Conservation (phyloP, 495 filamentous ascomycete genomes). For the Penicillium verhagenii region DNA sequence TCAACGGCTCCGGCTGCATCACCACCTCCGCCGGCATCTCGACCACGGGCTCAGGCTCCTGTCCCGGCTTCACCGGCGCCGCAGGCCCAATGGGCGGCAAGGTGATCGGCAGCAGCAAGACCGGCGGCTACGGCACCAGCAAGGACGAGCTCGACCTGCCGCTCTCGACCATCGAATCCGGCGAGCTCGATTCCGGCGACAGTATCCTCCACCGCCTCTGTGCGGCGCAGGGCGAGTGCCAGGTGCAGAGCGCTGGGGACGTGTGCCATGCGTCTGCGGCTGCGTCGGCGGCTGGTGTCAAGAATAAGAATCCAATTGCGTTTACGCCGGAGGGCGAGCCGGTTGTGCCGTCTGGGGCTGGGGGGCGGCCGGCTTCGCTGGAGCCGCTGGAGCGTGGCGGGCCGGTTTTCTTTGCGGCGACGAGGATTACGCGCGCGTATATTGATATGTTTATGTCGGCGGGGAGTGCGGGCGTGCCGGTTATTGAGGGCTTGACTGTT, state of each 20-base stretch:
- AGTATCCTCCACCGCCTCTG: slow-evolving; percentile 13
- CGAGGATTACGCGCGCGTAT: slow-evolving; percentile 47
- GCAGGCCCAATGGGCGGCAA: not conserved
- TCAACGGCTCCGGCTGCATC: slow-evolving; percentile 10
- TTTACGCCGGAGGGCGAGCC: not conserved
- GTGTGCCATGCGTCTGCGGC: slow-evolving; percentile 10
- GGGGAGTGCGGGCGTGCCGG: slow-evolving; percentile 38
- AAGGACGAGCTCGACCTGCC: not conserved
- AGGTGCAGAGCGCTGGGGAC: slow-evolving; percentile 18
- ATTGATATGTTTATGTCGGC: slow-evolving; percentile 56
- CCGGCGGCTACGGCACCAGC: not conserved
- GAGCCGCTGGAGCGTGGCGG: slow-evolving; percentile 16
- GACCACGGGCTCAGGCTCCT: slow-evolving; percentile 18
- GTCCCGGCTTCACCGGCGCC: slow-evolving; percentile 19
- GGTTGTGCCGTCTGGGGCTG: not conserved
- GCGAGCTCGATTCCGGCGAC: not conserved
- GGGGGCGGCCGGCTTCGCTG: slow-evolving; percentile 11
- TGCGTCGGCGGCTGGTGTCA: not conserved
- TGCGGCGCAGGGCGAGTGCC: slow-evolving; percentile 23
- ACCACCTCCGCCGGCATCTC: slow-evolving; percentile 20
- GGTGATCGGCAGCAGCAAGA: not conserved
- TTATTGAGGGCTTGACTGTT: slow-evolving; percentile 66
- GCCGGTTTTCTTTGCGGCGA: slow-evolving; percentile 31
- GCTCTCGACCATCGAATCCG: not conserved
- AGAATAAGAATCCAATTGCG: not conserved